Percentiles rank a stretch among this genome's conserved stretches.
Evolutionary conservation across 2,329 filamentous ascomycete genomes (phyloP).

Genomic region (Claviceps digitariae): DNA sequence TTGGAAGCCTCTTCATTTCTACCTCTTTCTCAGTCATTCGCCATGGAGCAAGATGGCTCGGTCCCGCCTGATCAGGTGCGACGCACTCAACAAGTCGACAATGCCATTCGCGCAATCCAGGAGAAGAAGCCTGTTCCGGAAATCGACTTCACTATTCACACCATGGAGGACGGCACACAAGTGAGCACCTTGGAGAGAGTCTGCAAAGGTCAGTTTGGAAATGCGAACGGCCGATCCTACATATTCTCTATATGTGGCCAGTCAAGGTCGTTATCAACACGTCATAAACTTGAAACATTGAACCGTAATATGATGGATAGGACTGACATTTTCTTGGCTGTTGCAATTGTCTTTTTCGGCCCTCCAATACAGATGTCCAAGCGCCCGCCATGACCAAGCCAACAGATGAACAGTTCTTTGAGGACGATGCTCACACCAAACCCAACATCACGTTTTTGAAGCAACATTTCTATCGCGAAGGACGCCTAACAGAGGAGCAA

Average conservation of each 20-base stretch:
- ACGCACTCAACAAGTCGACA: slow-evolving; percentile 59
- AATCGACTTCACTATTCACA: slow-evolving; percentile 97
- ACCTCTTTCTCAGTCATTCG: neutral
- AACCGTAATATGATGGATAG: neutral
- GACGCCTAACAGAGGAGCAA: slow-evolving; percentile 91
- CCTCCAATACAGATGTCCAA: slow-evolving; percentile 66
- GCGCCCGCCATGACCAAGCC: slow-evolving; percentile 88
- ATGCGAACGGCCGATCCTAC: neutral
- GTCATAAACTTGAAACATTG: neutral
- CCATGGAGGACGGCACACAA: slow-evolving; percentile 92
- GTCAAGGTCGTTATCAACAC: neutral
- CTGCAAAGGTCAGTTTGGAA: slow-evolving; percentile 71
- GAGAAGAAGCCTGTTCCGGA: slow-evolving; percentile 93
- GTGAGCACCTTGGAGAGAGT: slow-evolving; percentile 93
- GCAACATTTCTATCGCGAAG: slow-evolving; percentile 96
- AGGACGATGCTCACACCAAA: slow-evolving; percentile 72
- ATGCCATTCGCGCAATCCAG: slow-evolving; percentile 80
- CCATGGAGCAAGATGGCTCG: slow-evolving; percentile 37
- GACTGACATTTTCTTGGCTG: slow-evolving; percentile 6
- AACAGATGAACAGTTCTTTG: slow-evolving; percentile 88
- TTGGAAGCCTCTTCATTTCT: neutral
- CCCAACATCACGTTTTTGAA: slow-evolving; percentile 91
- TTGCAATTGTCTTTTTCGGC: neutral
- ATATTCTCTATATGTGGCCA: neutral
- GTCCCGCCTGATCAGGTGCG: slow-evolving; percentile 26